Percentiles rank a stretch among this genome's conserved stretches.
phyloP scores from a whole-genome alignment of 2,329 filamentous ascomycete species.

The Lanzia echinophila region DNA sequence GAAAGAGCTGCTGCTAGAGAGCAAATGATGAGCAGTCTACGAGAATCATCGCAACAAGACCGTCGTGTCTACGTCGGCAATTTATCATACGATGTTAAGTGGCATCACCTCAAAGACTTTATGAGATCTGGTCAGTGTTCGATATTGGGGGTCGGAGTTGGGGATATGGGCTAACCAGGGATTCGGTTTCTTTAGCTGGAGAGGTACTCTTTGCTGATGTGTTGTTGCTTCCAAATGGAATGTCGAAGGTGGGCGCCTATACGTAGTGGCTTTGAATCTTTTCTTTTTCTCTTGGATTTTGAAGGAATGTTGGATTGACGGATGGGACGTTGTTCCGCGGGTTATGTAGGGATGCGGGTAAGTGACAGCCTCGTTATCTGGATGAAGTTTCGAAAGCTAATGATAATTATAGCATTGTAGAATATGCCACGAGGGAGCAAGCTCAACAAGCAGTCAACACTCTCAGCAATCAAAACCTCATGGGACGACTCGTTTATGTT shows the following conservation, averaged over 20 bases:
- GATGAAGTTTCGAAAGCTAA: neutral
- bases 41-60: conserved; percentile 95
- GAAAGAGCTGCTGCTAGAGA: conserved; percentile 79
- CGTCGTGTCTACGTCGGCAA: conserved; percentile 99
- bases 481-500: conserved; percentile 97
- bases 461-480: conserved; percentile 97
- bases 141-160: conserved; percentile 16
- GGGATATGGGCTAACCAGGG: conserved; percentile 34
- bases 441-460: conserved; percentile 95
- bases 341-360: conserved; percentile 99
- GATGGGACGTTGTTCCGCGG: conserved; percentile 85
- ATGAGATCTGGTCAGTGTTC: conserved; percentile 89
- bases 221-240: conserved; percentile 99
- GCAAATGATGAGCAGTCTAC: conserved; percentile 91
- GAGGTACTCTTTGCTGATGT: conserved; percentile 99
- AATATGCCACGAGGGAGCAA: conserved; percentile 99
- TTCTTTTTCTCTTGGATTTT: conserved; percentile 48
- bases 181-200: conserved; percentile 60
- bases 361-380: conserved; percentile 38
- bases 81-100: conserved; percentile 98
- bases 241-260: conserved; percentile 99
- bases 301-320: conserved; percentile 98
- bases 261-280: conserved; percentile 70
- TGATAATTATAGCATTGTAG: conserved; percentile 76
- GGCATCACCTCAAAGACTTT: conserved; percentile 99